phyloP scores from a whole-genome alignment of 805 yeast species.

The Yarrowia phangngaensis region DNA sequence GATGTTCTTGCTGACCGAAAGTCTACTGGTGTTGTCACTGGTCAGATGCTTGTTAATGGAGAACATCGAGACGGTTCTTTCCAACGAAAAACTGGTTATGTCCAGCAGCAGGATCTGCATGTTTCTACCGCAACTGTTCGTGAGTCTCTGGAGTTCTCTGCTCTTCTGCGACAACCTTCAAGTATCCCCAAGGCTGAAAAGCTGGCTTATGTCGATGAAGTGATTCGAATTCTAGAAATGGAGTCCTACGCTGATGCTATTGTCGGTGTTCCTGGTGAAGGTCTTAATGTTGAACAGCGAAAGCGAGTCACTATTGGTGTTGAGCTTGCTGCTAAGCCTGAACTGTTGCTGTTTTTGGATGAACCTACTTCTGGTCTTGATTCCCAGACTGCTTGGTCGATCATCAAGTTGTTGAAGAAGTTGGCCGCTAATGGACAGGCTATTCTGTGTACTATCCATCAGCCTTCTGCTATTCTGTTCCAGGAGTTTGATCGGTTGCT shows the following conservation, averaged over 20 bases:
- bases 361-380: slow-evolving; percentile 70
- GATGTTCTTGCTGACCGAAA: slow-evolving; percentile 69
- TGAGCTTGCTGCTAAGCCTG: slow-evolving; percentile 63
- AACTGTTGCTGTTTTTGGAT: slow-evolving; percentile 55
- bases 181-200: slow-evolving; percentile 53
- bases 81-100: slow-evolving; percentile 66
- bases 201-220: slow-evolving; percentile 60
- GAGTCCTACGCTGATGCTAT: slow-evolving; percentile 62
- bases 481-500: slow-evolving; percentile 74
- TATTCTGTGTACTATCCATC: slow-evolving; percentile 73
- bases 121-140: slow-evolving; percentile 67
- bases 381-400: slow-evolving; percentile 66
- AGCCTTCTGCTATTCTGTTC: slow-evolving; percentile 76
- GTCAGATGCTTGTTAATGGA: slow-evolving; percentile 66
- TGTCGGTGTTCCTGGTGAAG: slow-evolving; percentile 72
- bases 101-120: slow-evolving; percentile 75
- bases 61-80: slow-evolving; percentile 56
- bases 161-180: slow-evolving; percentile 61
- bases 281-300: slow-evolving; percentile 59
- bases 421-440: slow-evolving; percentile 61
- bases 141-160: slow-evolving; percentile 65
- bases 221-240: slow-evolving; percentile 62
- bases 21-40: slow-evolving; percentile 67
- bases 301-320: slow-evolving; percentile 63
- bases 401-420: slow-evolving; percentile 57